Evolutionary conservation across 768 basidiomycete species (phyloP), one percentile per base, ranked within the genome.

Genomic region (Lactarius hatsudake): DNA sequence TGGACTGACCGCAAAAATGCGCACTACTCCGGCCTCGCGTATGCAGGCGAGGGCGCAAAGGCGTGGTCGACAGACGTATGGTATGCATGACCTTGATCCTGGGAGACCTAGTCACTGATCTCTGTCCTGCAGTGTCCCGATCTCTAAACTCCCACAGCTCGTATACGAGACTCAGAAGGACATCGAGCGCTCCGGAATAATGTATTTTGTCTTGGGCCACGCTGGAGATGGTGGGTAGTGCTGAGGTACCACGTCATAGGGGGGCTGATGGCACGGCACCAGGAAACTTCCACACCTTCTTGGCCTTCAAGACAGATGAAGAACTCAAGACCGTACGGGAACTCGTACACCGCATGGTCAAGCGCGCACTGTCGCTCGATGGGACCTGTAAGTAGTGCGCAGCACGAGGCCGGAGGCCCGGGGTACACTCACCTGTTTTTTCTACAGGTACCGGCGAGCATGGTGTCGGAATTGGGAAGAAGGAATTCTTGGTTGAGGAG

Each of bases 381-480:
- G 90, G 90, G 23, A 90, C 90, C 51, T 91, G 90, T 88, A 67
- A 70, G 26, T 15, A 30, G 15, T 48, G 28, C n/a, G 5, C 9
- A 15, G 42, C 17, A 15, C 6, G 17, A 42, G 17, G 42, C 42
- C 15, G 6, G 15, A 40, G 15, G 17, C 17, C 40, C 17, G 17
- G 23, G 20, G n/a, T 45, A 13, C 34, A 32, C 55, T 63, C 32
- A 26, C 23, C n/a, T 59, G 28, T 71, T 18, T 42, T 5, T 7
- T 36, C 36, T 38, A 42, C 54, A 88, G 88, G 87, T 71, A 89
- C 87, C 0, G 91, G 91, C 3, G 93, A 95, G 72, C 93, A 95
- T 72, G 93, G 93, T 2, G 90, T 95, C 10, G 94, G 93, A 0
- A 79, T 94, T 15, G 93, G 93, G 6, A 38, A 38, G 36, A 95